Evolutionary conservation across 805 yeast genomes (phyloP).

Genomic region (Schwanniomyces vanrijiae): DNA sequence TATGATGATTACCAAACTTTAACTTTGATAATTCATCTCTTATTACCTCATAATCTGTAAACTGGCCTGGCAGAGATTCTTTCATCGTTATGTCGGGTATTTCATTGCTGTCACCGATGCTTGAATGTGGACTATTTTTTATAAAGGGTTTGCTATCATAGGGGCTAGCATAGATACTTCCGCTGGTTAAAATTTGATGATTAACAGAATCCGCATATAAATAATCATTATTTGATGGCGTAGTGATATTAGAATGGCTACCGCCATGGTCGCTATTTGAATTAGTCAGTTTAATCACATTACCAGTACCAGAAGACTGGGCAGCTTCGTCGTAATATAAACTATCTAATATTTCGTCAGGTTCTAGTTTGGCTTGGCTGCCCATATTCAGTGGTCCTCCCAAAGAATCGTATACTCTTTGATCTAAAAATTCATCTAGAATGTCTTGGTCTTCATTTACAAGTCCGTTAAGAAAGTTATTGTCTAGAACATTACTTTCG

Average conservation of each 20-base stretch:
- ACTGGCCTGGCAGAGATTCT: conserved; percentile 3
- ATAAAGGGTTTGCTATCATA: conserved; percentile 5
- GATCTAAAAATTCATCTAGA: conserved; percentile 57
- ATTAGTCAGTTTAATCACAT: neutral
- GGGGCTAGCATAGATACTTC: conserved; percentile 18
- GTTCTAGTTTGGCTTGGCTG: conserved; percentile 9
- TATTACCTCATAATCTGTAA: conserved; percentile 33
- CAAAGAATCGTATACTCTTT: conserved; percentile 45
- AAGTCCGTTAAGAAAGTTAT: conserved; percentile 17
- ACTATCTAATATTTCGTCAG: conserved; percentile 14
- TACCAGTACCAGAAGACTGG: neutral
- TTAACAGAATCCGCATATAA: conserved; percentile 19
- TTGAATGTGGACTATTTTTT: conserved; percentile 5
- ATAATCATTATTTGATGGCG: conserved; percentile 16
- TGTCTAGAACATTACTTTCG: conserved; percentile 22
- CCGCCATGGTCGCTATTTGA: neutral
- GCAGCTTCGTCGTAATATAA: conserved; percentile 8
- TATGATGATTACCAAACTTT: conserved; percentile 49
- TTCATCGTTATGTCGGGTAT: neutral
- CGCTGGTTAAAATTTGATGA: neutral
- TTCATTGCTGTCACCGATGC: conserved; percentile 3
- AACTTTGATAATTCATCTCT: conserved; percentile 51
- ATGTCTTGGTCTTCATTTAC: conserved; percentile 44
- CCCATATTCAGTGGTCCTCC: neutral
- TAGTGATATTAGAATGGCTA: neutral